Base-by-base conservation (phyloP, 179 eudicot species). In the Beta corolliflora region DNA sequence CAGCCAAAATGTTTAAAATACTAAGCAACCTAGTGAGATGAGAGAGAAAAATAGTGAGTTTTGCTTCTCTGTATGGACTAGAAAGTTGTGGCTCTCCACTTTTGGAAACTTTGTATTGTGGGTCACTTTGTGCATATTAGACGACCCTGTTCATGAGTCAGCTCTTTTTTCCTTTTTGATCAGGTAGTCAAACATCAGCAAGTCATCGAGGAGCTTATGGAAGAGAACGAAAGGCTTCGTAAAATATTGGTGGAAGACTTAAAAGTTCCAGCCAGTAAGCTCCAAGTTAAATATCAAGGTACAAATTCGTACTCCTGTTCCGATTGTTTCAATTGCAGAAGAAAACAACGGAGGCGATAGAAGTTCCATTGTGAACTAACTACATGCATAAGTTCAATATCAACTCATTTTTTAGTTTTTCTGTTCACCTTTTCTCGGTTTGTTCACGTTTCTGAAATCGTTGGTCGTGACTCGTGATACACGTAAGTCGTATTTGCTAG, bases 171-270 rank as follows among this genome's bases (percentile, higher is more conserved):
- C 11, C 10, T 64, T 56, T 83, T 21, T n/a, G 36, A 69, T 66
- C 85, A 96, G 99, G 93, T 96, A 65, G 76, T 96, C 80, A 96
- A 91, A 82, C 99, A 94, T 86, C 95, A 96, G 82, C 86, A 89
- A 81, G 85, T 89, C 66, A 93, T 96, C 18, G 98, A 96, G 66
- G 94, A 96, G 82, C 89, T 96, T 63, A 84, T 90, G 81, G 85
- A 91, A 80, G 99, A 96, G 85, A 96, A 94, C 69, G 98, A 94
- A 85, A 92, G 84, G 86, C 97, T 96, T 81, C 97, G 87, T 23
- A 86, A 83, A 67, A 81, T 94, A 84, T 77, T 96, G 75, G 90
- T 91, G 61, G 92, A 94, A 84, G 99, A 94, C 78, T 90, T 94
- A 15, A 96, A 93, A 84, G 80, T 96, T 83, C 83, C 93, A 54